Conservation (phyloP, 2,329 filamentous ascomycete genomes). For the Trichoderma sp. region DNA sequence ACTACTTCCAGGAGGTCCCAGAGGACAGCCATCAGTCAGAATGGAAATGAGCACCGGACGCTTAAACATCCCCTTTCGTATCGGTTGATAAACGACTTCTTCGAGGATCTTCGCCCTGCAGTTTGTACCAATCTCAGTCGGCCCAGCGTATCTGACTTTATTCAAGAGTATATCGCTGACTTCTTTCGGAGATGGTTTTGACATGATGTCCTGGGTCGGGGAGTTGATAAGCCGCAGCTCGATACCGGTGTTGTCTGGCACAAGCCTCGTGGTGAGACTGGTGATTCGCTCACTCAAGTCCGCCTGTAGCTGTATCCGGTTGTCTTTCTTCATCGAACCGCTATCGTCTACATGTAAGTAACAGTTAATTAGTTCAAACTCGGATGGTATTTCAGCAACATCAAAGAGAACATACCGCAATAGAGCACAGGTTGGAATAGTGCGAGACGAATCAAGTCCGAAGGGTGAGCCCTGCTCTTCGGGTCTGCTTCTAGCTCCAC, state of each 20-base stretch:
- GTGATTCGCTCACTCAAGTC: not conserved
- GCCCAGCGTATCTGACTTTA: not conserved
- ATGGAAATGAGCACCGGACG: not conserved
- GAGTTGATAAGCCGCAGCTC: not conserved
- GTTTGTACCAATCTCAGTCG: not conserved
- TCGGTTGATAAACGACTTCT: not conserved
- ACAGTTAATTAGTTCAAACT: not conserved
- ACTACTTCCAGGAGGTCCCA: not conserved
- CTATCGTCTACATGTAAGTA: not conserved
- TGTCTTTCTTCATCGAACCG: not conserved
- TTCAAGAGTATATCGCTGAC: not conserved
- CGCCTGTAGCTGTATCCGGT: not conserved
- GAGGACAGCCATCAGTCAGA: not conserved
- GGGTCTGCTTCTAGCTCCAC: not conserved
- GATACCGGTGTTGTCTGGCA: not conserved
- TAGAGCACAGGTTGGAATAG: not conserved
- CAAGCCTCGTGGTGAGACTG: not conserved
- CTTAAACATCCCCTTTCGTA: not conserved
- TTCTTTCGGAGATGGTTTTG: not conserved
- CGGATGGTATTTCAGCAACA: too few relatives aligned
- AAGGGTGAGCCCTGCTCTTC: not conserved
- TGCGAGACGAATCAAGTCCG: not conserved
- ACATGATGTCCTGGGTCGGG: not conserved
- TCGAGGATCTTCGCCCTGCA: not conserved
- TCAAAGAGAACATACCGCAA: not conserved